Conservation (phyloP, 495 filamentous ascomycete species). For the Penicillium canescens region DNA sequence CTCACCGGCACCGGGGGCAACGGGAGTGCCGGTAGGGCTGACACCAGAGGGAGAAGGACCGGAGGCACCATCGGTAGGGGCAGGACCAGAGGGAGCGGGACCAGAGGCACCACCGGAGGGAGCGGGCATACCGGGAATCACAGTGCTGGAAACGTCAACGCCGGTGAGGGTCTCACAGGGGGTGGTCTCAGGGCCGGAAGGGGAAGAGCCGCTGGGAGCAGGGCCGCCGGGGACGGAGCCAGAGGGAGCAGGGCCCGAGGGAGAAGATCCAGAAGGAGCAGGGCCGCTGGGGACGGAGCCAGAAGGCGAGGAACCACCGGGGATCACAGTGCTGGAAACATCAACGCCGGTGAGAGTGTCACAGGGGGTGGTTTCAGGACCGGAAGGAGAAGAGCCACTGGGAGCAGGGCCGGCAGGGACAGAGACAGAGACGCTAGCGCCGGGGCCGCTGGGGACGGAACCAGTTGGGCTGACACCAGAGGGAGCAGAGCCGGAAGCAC, state of each 20-base stretch:
- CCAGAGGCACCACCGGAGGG: slow-evolving; percentile 2
- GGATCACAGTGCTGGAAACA: slow-evolving; percentile 3
- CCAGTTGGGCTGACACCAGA: slow-evolving; percentile 8
- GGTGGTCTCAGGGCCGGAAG: slow-evolving; percentile 5
- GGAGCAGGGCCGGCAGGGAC: not conserved
- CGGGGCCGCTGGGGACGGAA: slow-evolving; percentile 6
- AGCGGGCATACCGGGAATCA: slow-evolving; percentile 8
- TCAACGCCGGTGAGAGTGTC: not conserved
- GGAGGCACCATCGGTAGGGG: slow-evolving; percentile 4
- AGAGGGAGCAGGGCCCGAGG: not conserved
- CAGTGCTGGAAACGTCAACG: slow-evolving; percentile 6
- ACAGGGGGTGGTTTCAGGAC: not conserved
- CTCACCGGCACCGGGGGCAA: slow-evolving; percentile 2
- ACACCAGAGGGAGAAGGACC: slow-evolving; percentile 8
- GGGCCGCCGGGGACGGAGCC: slow-evolving; percentile 5
- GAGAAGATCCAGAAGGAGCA: slow-evolving; percentile 1
- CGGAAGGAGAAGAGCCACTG: slow-evolving; percentile 2
- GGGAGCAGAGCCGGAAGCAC: slow-evolving; percentile 1
- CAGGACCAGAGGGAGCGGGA: slow-evolving; percentile 1
- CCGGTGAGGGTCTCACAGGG: slow-evolving; percentile 23
- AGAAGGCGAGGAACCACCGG: slow-evolving; percentile 3
- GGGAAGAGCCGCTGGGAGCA: slow-evolving; percentile 5
- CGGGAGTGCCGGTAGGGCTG: slow-evolving; percentile 3
- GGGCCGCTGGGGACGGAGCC: slow-evolving; percentile 6
- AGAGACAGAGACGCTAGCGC: slow-evolving; percentile 4